Conservation (phyloP, 73 alveolate species). For the Tetrahymena elliotti region DNA sequence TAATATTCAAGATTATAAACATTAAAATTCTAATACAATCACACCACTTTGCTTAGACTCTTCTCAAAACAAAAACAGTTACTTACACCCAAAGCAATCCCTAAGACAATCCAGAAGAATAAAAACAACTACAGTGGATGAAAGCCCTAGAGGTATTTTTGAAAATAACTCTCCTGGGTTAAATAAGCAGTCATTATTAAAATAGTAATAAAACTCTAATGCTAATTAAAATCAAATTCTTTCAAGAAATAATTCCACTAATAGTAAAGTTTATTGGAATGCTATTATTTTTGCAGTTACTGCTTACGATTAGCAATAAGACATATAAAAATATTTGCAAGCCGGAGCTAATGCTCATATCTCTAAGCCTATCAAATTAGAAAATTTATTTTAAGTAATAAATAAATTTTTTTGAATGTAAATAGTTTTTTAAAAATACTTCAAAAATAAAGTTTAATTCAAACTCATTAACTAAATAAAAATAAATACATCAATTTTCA, state of each 20-base stretch:
- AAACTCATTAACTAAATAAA: background rate
- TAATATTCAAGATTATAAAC: background rate
- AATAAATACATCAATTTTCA: too few relatives aligned
- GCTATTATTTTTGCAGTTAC: background rate
- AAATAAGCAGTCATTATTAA: background rate
- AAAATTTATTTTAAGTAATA: background rate
- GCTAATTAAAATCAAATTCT: too few relatives aligned
- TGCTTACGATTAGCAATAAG: background rate
- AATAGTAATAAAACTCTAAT: too few relatives aligned
- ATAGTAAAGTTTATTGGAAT: background rate
- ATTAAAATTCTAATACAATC: background rate
- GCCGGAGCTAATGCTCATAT: conserved; percentile 8
- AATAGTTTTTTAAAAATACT: background rate
- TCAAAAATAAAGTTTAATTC: too few relatives aligned
- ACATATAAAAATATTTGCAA: background rate
- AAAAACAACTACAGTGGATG: background rate
- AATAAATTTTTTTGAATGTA: background rate
- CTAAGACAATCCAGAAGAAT: background rate
- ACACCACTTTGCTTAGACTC: background rate
- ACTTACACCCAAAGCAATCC: background rate
- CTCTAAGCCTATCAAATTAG: background rate
- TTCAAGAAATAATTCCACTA: background rate
- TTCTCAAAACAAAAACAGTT: background rate
- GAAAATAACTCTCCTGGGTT: background rate
- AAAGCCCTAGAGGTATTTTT: background rate